Conservation (phyloP, 176 grass and related monocot species). For the Rhynchospora tenuis region DNA sequence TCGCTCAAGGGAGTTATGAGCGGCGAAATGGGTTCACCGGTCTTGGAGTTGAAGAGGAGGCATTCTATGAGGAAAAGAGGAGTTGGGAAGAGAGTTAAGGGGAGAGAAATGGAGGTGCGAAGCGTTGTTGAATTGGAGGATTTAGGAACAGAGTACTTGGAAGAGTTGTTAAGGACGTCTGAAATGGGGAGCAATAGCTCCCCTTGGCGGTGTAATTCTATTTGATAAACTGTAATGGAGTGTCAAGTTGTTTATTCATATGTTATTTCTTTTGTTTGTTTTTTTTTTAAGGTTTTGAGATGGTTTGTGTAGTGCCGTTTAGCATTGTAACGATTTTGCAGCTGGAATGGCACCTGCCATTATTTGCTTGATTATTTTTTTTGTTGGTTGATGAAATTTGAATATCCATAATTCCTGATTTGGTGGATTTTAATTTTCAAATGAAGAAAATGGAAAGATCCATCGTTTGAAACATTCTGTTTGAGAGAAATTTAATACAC, state of each 20-base stretch:
- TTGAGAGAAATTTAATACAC: too few species aligned
- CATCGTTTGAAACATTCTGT: too few species aligned
- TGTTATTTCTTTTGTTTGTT: background rate
- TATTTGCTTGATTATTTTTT: too few species aligned
- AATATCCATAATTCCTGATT: too few species aligned
- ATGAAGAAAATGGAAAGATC: too few species aligned
- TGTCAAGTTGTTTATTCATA: background rate
- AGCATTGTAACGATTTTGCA: background rate
- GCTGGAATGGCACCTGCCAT: background rate
- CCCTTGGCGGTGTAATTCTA: constrained; percentile 21
- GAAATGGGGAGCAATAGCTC: constrained; percentile 3
- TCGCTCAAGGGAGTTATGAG: constrained; percentile 19
- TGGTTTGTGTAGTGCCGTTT: background rate
- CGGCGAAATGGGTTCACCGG: constrained; percentile 24
- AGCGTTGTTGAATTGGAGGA: constrained; percentile 59
- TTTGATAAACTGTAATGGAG: background rate
- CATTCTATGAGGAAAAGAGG: constrained; percentile 25
- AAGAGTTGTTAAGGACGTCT: constrained; percentile 40
- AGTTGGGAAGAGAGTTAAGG: constrained; percentile 17
- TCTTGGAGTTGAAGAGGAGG: constrained; percentile 25
- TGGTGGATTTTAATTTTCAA: too few species aligned
- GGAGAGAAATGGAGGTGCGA: background rate
- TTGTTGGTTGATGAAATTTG: too few species aligned
- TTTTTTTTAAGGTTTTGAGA: background rate
- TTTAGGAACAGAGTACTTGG: constrained; percentile 56